phyloP scores from a whole-genome alignment of 1,284 basidiomycete genomes.

The Ceratobasidium papillatum region DNA sequence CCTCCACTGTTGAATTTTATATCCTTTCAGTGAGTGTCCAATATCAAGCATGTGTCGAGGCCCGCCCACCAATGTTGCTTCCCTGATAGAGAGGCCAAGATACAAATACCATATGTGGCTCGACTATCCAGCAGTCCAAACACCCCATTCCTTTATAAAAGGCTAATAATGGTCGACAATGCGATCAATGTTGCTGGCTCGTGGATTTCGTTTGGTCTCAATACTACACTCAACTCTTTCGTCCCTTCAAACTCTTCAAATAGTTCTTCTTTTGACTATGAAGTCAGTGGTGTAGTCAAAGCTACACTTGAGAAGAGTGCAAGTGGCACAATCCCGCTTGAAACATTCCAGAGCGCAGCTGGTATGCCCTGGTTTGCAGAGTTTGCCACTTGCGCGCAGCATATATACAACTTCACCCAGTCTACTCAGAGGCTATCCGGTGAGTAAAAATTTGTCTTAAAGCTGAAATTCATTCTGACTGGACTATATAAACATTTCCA shows the following conservation, averaged over 20 bases:
- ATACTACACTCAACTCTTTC: conserved; percentile 14
- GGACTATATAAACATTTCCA: background rate
- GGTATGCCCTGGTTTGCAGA: conserved; percentile 1
- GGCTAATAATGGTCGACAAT: conserved; percentile 11
- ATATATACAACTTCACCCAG: background rate
- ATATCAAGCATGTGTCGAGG: background rate
- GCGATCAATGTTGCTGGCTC: conserved; percentile 1
- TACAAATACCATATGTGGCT: conserved; percentile 12
- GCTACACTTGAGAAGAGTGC: background rate
- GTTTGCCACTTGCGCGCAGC: background rate
- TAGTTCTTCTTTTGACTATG: conserved; percentile 3
- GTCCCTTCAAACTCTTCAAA: background rate
- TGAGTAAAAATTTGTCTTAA: background rate
- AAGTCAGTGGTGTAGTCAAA: conserved; percentile 3
- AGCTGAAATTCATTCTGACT: background rate
- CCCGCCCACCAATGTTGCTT: background rate
- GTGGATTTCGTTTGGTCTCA: conserved; percentile 4
- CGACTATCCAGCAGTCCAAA: background rate
- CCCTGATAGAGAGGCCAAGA: background rate
- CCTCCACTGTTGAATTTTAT: conserved; percentile 9
- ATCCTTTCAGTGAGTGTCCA: background rate
- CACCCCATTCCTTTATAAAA: conserved; percentile 10
- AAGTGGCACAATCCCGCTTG: background rate
- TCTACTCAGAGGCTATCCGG: background rate
- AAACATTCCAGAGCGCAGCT: background rate